phyloP scores from a whole-genome alignment of 805 yeast species.

The Candida golubevii region DNA sequence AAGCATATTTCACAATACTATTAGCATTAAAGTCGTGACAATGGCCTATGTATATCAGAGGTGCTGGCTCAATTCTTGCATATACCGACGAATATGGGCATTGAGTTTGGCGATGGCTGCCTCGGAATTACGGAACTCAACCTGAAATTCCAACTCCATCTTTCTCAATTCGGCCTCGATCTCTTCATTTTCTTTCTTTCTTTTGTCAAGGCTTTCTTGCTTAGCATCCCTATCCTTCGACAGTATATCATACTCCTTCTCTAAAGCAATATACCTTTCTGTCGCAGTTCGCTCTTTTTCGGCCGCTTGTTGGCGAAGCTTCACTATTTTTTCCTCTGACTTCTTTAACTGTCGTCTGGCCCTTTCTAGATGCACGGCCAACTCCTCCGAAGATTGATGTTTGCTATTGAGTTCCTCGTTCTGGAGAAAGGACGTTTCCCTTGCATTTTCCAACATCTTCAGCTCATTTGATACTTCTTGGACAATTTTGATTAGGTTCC shows the following conservation, averaged over 20 bases:
- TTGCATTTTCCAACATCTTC: slow-evolving; percentile 38
- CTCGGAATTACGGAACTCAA: slow-evolving; percentile 50
- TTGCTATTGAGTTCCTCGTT: slow-evolving; percentile 38
- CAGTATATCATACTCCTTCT: slow-evolving; percentile 44
- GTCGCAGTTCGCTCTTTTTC: slow-evolving; percentile 43
- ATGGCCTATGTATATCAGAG: neutral
- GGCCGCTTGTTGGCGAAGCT: slow-evolving; percentile 40
- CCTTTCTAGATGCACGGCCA: slow-evolving; percentile 42
- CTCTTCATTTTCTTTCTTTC: slow-evolving; percentile 43
- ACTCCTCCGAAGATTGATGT: slow-evolving; percentile 34
- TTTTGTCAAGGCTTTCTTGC: slow-evolving; percentile 46
- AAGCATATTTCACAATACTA: neutral
- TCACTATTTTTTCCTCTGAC: slow-evolving; percentile 44
- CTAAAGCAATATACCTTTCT: slow-evolving; percentile 40
- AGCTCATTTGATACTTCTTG: slow-evolving; percentile 50
- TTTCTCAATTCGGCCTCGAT: slow-evolving; percentile 39
- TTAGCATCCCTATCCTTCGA: slow-evolving; percentile 45
- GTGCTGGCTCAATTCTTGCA: slow-evolving; percentile 43
- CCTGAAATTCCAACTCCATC: slow-evolving; percentile 41
- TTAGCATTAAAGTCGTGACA: too few species aligned
- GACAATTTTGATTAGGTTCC: slow-evolving; percentile 44
- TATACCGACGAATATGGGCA: slow-evolving; percentile 50
- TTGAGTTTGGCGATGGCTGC: slow-evolving; percentile 52
- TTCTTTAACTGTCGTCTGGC: slow-evolving; percentile 47
- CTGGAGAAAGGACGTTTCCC: slow-evolving; percentile 24